Conservation (phyloP, 225 moss, liverwort and hornwort genomes). For the Ulota crispa region DNA sequence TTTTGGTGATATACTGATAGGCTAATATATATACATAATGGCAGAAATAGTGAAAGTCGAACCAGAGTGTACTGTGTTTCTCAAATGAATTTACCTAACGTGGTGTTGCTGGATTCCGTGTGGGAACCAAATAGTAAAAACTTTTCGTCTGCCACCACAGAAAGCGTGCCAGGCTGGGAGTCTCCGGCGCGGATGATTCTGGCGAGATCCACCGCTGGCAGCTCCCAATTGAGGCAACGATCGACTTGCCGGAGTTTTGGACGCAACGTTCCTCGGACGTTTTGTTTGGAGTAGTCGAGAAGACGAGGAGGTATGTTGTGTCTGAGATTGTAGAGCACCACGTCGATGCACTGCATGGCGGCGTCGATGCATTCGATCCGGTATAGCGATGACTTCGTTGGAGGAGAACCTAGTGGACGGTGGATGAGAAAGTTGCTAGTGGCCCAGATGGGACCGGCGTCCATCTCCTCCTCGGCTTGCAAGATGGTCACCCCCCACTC, state of each 20-base stretch:
- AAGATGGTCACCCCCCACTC: constrained; percentile 65
- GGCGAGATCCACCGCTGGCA: constrained; percentile 39
- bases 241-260: constrained; percentile 41
- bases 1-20: too few relatives aligned
- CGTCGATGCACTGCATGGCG: constrained; percentile 55
- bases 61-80: too few relatives aligned
- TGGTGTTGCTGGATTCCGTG: constrained; percentile 44
- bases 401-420: neutral
- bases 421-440: constrained; percentile 36
- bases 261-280: constrained; percentile 35
- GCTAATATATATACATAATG: too few relatives aligned
- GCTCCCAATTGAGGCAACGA: constrained; percentile 45
- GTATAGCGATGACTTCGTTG: constrained; percentile 53
- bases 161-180: constrained; percentile 52
- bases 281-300: constrained; percentile 42
- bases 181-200: constrained; percentile 44
- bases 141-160: constrained; percentile 21
- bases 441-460: constrained; percentile 59
- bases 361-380: constrained; percentile 53
- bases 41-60: too few relatives aligned
- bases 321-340: constrained; percentile 24
- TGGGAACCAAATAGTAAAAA: constrained; percentile 57
- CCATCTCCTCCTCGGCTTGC: constrained; percentile 62
- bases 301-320: constrained; percentile 31
- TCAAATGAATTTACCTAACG: too few relatives aligned